Conservation (phyloP, 495 filamentous ascomycete species). For the Podospora pseudocomata region DNA sequence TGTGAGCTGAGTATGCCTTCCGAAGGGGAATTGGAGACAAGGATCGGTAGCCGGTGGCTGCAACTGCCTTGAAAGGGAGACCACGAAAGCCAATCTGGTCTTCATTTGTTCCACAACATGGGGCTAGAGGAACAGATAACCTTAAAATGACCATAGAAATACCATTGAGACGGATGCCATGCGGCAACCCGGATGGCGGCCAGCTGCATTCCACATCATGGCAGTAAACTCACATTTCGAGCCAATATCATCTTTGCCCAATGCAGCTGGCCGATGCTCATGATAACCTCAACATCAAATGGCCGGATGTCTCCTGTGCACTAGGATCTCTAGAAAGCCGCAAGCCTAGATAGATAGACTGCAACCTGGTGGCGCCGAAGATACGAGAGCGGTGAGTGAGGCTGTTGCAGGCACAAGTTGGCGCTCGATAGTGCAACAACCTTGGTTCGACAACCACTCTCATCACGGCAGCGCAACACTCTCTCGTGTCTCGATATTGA, state of each 20-base stretch:
- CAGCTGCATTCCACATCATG: conserved; percentile 9
- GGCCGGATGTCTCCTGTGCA: background rate
- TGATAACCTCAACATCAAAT: background rate
- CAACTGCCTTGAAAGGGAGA: background rate
- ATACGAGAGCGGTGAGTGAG: background rate
- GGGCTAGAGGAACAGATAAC: conserved; percentile 9
- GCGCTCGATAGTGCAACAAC: background rate
- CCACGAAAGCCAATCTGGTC: background rate
- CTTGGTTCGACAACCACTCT: background rate
- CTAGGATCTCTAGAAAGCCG: too few species aligned
- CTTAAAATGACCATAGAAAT: conserved; percentile 1
- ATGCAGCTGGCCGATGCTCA: background rate
- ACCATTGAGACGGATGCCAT: conserved; percentile 11
- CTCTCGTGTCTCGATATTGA: background rate
- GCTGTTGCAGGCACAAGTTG: background rate
- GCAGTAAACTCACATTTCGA: background rate
- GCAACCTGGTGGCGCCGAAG: background rate
- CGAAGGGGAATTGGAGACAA: background rate
- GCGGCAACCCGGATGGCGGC: conserved; percentile 11
- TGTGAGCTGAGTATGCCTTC: background rate
- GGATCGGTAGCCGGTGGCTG: background rate
- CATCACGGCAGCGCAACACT: background rate
- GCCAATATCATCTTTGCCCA: background rate
- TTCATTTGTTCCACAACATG: conserved; percentile 16
- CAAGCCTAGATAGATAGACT: background rate